phyloP scores from a whole-genome alignment of 768 basidiomycete species.

The Grammothele lineata region DNA sequence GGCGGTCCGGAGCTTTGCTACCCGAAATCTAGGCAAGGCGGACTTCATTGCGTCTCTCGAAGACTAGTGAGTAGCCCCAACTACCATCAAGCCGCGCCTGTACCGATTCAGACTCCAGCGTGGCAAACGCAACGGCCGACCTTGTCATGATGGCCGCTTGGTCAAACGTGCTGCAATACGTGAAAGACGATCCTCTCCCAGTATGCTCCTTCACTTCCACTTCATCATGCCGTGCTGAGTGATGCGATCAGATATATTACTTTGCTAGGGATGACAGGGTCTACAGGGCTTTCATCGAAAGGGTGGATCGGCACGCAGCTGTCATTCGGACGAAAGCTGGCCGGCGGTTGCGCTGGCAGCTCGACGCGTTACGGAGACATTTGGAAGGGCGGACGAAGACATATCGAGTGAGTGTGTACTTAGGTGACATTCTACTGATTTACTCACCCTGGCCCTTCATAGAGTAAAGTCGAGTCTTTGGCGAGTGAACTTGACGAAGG shows the following conservation, averaged over 20 bases:
- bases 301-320: slow-evolving; percentile 30
- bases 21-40: slow-evolving; percentile 77
- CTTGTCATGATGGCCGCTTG: slow-evolving; percentile 79
- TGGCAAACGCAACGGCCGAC: slow-evolving; percentile 88
- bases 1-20: slow-evolving; percentile 83
- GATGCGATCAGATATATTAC: slow-evolving; percentile 62
- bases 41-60: slow-evolving; percentile 77
- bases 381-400: slow-evolving; percentile 65
- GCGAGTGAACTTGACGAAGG: slow-evolving; percentile 61
- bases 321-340: slow-evolving; percentile 45
- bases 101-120: slow-evolving; percentile 35
- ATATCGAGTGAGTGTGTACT: slow-evolving; percentile 49
- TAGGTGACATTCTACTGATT: too few species aligned
- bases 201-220: too few species aligned
- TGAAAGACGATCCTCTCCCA: slow-evolving; percentile 67
- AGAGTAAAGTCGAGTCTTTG: slow-evolving; percentile 66
- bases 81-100: background rate
- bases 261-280: slow-evolving; percentile 93
- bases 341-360: slow-evolving; percentile 66
- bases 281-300: slow-evolving; percentile 61
- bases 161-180: slow-evolving; percentile 55
- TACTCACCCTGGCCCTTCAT: too few species aligned
- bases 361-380: slow-evolving; percentile 56
- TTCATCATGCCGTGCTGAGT: too few species aligned
- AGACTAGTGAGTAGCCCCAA: slow-evolving; percentile 66